These are phyloP conservation scores for Ophidiomyces ophidiicola DNA, from an alignment of 2,329 filamentous ascomycete genomes.

Conservation along the genomic window DNA sequence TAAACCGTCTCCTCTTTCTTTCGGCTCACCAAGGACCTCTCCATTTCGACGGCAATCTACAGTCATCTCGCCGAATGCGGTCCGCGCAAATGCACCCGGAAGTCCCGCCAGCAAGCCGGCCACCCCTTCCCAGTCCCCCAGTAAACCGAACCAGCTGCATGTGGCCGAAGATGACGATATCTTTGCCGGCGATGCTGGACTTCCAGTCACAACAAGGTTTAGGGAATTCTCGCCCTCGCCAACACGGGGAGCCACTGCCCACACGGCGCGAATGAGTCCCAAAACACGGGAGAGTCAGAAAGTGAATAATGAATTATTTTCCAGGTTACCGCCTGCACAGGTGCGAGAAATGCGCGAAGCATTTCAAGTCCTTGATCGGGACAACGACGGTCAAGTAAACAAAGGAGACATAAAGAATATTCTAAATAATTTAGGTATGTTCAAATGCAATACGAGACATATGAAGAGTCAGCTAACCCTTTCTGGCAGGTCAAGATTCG, in stretches of 20 bases:
- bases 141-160: conserved; percentile 37
- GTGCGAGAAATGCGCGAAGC: conserved; percentile 80
- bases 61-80: conserved; percentile 40
- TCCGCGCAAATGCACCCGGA: conserved; percentile 37
- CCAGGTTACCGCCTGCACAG: conserved; percentile 57
- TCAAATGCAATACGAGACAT: background rate
- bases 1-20: conserved; percentile 60
- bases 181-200: conserved; percentile 21
- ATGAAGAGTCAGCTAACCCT: background rate
- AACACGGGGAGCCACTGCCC: conserved; percentile 25
- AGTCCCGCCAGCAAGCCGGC: conserved; percentile 33
- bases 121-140: conserved; percentile 36
- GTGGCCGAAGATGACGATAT: conserved; percentile 33
- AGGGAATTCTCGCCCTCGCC: conserved; percentile 31
- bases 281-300: conserved; percentile 19
- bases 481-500: conserved; percentile 56
- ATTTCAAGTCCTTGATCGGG: conserved; percentile 83
- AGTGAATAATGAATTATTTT: conserved; percentile 16
- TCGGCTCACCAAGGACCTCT: conserved; percentile 57
- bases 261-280: conserved; percentile 12
- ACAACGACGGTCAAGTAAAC: conserved; percentile 72
- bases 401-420: conserved; percentile 78
- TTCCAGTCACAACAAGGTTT: conserved; percentile 26
- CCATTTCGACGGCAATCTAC: conserved; percentile 54
- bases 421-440: conserved; percentile 64